These are phyloP conservation scores for Paracorniculantispora psalliotae DNA, from an alignment of 2,329 filamentous ascomycete species.

Conservation along the genomic window DNA sequence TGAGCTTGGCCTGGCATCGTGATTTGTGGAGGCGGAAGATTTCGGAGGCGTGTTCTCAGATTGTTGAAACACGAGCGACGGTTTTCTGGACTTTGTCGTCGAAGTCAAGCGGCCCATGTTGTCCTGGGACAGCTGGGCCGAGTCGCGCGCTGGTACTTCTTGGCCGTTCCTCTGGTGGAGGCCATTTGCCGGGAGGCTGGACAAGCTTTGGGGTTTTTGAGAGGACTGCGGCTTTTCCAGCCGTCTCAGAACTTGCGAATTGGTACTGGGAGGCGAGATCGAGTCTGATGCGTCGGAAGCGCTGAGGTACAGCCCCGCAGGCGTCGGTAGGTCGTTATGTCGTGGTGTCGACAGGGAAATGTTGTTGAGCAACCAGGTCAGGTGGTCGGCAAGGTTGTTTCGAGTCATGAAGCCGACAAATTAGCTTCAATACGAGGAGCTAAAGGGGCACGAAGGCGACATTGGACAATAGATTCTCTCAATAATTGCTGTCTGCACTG, in stretches of 20 bases:
- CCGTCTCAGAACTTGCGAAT: neutral
- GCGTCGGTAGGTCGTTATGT: constrained; percentile 34
- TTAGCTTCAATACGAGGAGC: neutral
- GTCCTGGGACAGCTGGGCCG: constrained; percentile 18
- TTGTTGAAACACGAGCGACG: constrained; percentile 38
- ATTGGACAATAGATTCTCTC: neutral
- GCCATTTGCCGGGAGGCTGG: neutral
- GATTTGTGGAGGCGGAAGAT: constrained; percentile 9
- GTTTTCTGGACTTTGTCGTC: constrained; percentile 40
- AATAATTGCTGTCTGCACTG: neutral
- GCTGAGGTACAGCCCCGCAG: constrained; percentile 20
- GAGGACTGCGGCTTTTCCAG: neutral
- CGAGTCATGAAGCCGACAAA: constrained; percentile 52
- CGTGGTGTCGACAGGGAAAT: constrained; percentile 35
- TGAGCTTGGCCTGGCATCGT: neutral
- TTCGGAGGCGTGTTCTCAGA: constrained; percentile 39
- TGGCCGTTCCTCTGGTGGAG: neutral
- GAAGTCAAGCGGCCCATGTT: constrained; percentile 43
- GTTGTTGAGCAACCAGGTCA: constrained; percentile 53
- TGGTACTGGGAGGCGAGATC: neutral
- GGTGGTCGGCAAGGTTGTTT: constrained; percentile 54
- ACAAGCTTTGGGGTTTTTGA: neutral
- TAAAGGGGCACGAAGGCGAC: neutral
- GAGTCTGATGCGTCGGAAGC: constrained; percentile 5
- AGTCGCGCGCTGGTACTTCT: neutral